Percentiles rank a stretch among this genome's conserved stretches.
Conservation (phyloP, 2,329 filamentous ascomycete species). For the Claviceps pusilla region DNA sequence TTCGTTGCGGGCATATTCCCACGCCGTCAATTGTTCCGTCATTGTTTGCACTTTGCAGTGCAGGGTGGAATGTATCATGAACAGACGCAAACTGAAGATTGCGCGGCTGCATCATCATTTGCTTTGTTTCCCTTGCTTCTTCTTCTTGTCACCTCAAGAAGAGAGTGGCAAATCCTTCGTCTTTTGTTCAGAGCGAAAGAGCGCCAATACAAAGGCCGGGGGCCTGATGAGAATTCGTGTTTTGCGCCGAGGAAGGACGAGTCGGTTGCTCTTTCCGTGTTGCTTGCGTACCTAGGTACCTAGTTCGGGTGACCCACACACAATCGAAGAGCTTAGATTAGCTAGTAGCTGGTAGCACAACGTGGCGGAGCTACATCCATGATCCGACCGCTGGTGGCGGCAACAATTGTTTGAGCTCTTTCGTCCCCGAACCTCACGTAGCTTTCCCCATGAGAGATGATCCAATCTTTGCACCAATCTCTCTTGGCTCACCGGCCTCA, state of each 20-base stretch:
- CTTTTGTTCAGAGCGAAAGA: background rate
- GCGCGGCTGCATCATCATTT: background rate
- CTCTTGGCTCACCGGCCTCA: slow-evolving; percentile 4
- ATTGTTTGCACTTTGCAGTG: background rate
- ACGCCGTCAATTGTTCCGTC: background rate
- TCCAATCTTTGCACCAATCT: background rate
- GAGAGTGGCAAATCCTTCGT: background rate
- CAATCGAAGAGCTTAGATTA: background rate
- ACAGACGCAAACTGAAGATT: background rate
- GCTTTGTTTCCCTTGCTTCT: background rate
- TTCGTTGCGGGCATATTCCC: slow-evolving; percentile 13
- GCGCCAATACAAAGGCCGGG: background rate
- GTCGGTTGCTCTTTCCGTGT: background rate
- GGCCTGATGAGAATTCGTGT: background rate
- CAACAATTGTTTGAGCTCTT: slow-evolving; percentile 11
- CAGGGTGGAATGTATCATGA: background rate
- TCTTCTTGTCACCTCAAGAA: background rate
- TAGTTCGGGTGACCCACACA: background rate
- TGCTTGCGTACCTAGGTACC: background rate
- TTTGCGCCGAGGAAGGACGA: background rate
- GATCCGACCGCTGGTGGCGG: slow-evolving; percentile 1
- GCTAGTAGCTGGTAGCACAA: too few relatives aligned
- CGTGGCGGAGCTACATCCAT: background rate
- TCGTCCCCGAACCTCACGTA: slow-evolving; percentile 3
- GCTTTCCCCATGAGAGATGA: slow-evolving; percentile 13